Evolutionary conservation across 169 alveolate genomes (phyloP), one percentile per base, ranked within the genome.

Genomic region (Plasmodium cynomolgi): DNA sequence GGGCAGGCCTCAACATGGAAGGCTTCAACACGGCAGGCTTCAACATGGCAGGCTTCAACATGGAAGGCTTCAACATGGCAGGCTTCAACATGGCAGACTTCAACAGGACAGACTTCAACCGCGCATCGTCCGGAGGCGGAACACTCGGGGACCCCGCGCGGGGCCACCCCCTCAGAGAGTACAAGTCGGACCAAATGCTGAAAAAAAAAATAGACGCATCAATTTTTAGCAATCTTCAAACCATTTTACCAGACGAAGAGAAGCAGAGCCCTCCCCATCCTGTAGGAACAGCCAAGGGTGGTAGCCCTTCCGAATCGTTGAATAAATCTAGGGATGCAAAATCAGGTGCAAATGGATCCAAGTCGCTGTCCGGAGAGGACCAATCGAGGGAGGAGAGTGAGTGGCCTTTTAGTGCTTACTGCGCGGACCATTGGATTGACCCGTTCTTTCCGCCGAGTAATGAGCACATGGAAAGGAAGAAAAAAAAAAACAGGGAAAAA

Each of bases 191-290:
- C 20, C 44, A 26, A 50, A 86, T n/a, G 29, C 26, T 74, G 20
- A 75, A 77, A 56, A 86, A 75, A 56, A 86, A 86, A 86, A 86
- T 86, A 6, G 84, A 86, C 31, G 26, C 71, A 0, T 77, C 71
- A 11, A 54, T 86, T 31, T 71, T 75, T 39, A 77, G 31, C 62
- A 86, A 86, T 31, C 15, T 86, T 1, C 34, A 86, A 23, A 56
- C 81, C 0, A 86, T 86, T 54, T 86, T 86, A 9, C 62, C 72
- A 3, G 72, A 85, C 7, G 26, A 54, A 8, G 33, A 54, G n/a
- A 11, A 37, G 17, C 41, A 81, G 31, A 0, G 6, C 33, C n/a
- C 31, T 4, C 6, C 15, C n/a, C 15, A 68, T 26, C n/a, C 39
- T 1, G 37, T 13, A 20, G 79, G 80, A 56, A 23, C 34, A 56